These are phyloP conservation scores for Vanrija humicola DNA, from an alignment of 1,284 basidiomycete genomes.

Conservation along the genomic window DNA sequence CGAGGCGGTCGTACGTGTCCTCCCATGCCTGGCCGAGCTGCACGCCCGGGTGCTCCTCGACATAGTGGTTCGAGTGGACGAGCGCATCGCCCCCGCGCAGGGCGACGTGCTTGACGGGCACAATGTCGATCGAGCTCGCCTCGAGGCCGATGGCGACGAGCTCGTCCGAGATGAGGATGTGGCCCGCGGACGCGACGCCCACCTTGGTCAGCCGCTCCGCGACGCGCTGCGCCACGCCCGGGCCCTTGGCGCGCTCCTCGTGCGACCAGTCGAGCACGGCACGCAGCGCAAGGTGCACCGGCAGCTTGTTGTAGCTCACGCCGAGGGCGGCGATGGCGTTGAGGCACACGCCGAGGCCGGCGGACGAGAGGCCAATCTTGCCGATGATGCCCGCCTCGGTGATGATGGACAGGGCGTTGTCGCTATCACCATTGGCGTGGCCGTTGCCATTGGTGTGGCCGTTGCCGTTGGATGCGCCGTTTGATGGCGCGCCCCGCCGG, in stretches of 20 bases:
- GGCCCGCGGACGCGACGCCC: slow-evolving; percentile 15
- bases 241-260: slow-evolving; percentile 2
- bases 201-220: neutral
- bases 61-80: slow-evolving; percentile 20
- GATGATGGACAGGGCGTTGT: slow-evolving; percentile 7
- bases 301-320: slow-evolving; percentile 8
- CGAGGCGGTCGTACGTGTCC: slow-evolving; percentile 8
- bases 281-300: slow-evolving; percentile 15
- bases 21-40: neutral
- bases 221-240: neutral
- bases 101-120: neutral
- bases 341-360: slow-evolving; percentile 13
- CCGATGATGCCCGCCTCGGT: slow-evolving; percentile 20
- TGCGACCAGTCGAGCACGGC: slow-evolving; percentile 13
- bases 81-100: slow-evolving; percentile 1
- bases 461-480: too few species aligned
- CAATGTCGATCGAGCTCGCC: neutral
- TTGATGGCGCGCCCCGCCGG: neutral
- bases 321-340: slow-evolving; percentile 19
- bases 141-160: slow-evolving; percentile 14
- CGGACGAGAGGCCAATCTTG: slow-evolving; percentile 16
- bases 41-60: slow-evolving; percentile 15
- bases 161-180: slow-evolving; percentile 13
- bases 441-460: too few species aligned
- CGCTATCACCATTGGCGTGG: neutral